Conservation (phyloP, 2,329 filamentous ascomycete species). For the Phaeosphaeria sp. region DNA sequence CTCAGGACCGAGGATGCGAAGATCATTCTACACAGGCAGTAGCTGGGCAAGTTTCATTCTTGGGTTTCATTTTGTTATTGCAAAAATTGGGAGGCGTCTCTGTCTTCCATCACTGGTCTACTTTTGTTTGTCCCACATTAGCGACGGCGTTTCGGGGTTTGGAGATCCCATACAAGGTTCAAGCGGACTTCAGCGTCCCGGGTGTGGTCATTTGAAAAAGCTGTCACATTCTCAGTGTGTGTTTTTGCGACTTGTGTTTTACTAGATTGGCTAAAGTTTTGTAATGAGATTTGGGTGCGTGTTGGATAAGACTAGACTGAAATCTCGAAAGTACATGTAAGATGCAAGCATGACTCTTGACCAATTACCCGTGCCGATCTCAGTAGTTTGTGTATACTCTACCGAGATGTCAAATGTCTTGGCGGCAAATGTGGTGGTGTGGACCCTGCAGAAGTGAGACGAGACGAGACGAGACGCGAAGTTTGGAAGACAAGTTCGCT, state of each 20-base stretch:
- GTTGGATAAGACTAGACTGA: neutral
- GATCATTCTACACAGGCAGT: conserved; percentile 39
- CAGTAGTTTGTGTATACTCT: neutral
- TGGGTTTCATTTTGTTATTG: neutral
- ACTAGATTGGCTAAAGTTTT: conserved; percentile 6
- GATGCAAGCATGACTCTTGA: neutral
- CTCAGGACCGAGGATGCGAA: conserved; percentile 39
- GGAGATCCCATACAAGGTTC: neutral
- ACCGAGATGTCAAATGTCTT: neutral
- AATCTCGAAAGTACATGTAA: neutral
- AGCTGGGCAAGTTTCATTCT: neutral
- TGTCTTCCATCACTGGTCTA: neutral
- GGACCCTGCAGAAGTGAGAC: neutral
- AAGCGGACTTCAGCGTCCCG: conserved; percentile 3
- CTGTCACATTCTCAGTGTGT: neutral
- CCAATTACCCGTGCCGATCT: neutral
- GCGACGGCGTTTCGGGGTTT: conserved; percentile 32
- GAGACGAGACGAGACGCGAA: neutral
- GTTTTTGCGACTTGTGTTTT: neutral
- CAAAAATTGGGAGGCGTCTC: neutral
- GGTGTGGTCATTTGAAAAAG: conserved; percentile 5
- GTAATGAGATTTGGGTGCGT: conserved; percentile 2
- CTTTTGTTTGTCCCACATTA: conserved; percentile 14
- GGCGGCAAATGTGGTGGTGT: neutral
- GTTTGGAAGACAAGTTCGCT: neutral